Evolutionary conservation across 2,329 filamentous ascomycete genomes (phyloP).

Genomic region (Xylaria sp.): DNA sequence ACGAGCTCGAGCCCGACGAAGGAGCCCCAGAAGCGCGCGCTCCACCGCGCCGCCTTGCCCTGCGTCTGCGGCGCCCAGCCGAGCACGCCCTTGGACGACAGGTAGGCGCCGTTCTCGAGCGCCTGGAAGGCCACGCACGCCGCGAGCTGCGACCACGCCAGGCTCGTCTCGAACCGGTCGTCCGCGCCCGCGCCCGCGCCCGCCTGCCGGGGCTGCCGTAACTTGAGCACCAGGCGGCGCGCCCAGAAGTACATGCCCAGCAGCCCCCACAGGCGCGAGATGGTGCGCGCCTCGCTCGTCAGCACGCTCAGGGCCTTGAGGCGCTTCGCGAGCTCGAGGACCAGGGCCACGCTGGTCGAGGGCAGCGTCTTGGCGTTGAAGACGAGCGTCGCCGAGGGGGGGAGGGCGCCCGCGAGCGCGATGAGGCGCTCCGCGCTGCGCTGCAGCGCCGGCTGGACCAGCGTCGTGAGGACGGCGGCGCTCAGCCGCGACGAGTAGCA

Average conservation of each 20-base stretch:
- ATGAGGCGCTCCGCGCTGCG: slow-evolving; percentile 57
- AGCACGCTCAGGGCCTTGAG: slow-evolving; percentile 68
- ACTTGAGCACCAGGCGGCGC: slow-evolving; percentile 52
- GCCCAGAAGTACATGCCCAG: slow-evolving; percentile 75
- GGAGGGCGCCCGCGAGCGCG: slow-evolving; percentile 58
- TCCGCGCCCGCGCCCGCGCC: slow-evolving; percentile 2
- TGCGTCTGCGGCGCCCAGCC: slow-evolving; percentile 61
- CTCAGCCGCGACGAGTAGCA: slow-evolving; percentile 69
- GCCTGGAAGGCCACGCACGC: slow-evolving; percentile 74
- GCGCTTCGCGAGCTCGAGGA: slow-evolving; percentile 56
- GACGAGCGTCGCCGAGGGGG: slow-evolving; percentile 54
- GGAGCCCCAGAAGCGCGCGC: slow-evolving; percentile 78
- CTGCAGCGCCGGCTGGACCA: slow-evolving; percentile 63
- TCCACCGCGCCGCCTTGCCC: slow-evolving; percentile 70
- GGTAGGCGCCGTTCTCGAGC: slow-evolving; percentile 82
- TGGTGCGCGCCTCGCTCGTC: slow-evolving; percentile 73
- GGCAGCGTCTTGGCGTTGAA: slow-evolving; percentile 46
- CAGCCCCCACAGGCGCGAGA: slow-evolving; percentile 77
- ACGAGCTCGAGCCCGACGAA: slow-evolving; percentile 80
- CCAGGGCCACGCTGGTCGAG: slow-evolving; percentile 47
- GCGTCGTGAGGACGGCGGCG: slow-evolving; percentile 55
- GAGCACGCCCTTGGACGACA: slow-evolving; percentile 75
- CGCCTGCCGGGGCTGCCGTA: slow-evolving; percentile 40
- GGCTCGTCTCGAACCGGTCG: slow-evolving; percentile 50
- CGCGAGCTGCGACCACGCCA: slow-evolving; percentile 72